Evolutionary conservation across 176 grass and related monocot species (phyloP), one percentile per base, ranked within the genome.

Genomic region (Aegilops speltoides): DNA sequence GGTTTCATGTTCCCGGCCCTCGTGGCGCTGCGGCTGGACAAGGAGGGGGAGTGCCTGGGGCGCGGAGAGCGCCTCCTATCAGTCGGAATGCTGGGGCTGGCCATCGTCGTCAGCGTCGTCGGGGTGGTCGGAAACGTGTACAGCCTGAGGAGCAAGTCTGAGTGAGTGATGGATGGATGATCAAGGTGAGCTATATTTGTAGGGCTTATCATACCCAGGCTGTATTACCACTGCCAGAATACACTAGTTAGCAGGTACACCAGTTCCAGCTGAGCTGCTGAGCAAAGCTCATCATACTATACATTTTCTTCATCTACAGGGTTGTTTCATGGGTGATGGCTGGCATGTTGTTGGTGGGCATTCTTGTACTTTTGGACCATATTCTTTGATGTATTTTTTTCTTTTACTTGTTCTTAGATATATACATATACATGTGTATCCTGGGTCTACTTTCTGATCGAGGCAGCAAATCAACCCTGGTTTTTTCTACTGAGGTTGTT

Each of bases 1-100:
- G 97, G 97, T 7, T 99, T 99, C 88, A 96, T 99, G 75, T 99
- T 99, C 80, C 97, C 97, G 0, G 90, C 92, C 10, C 92, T 99
- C 8, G 83, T 99, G 0, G 92, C 97, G 9, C 36, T 99, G 83
- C 87, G 90, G 80, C 41, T 99, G 86, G 92, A 93, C 90, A 93
- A 91, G 66, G 86, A 96, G 63, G 89, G 92, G 20, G 90, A 91
- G 60, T 79, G 50, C 54, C 60, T 99, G 62, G 91, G 90, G 8
- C 78, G 69, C 5, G 73, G 79, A 31, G 90, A 96, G 90, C 90
- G 86, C 32, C 72, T 92, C 67, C 45, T 99, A 24, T 87, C 92
- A 62, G 54, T 89, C 33, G 65, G 82, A 8, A 94, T 99, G 94
- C 81, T 99, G 46, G 85, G 87, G 41, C 34, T 94, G 83, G 91